Evolutionary conservation across 148 eudicot species (phyloP), one percentile per base, ranked within the genome.

Genomic region (Rhododendron mucronatum): DNA sequence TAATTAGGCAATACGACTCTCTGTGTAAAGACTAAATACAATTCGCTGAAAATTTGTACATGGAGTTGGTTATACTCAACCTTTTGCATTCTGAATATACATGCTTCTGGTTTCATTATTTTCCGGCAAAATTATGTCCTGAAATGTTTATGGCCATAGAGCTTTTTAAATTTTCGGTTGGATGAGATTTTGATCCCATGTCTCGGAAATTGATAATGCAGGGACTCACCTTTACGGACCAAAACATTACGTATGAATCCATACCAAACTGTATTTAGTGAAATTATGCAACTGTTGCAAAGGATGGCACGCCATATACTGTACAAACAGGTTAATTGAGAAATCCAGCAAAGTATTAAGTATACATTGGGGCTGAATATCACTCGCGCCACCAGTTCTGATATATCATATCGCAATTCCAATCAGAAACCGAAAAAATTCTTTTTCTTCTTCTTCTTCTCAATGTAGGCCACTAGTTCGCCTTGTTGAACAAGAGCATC

Each of bases 371-470:
- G 85, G 89, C 86, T 78, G 82, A 39, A 84, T 65, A 88, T 84
- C 86, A 82, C 85, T 83, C 74, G 74, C 57, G 85, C 86, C 86
- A 75, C 88, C 87, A 13, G 84, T 82, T 84, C 51, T 80, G 71
- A 79, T 51, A 44, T 28, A 28, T 44, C 50, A 37, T 3, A 83
- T 79, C 84, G 30, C 78, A 59, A 33, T 69, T 65, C 77, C 84
- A 65, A 35, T 89, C 69, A 92, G 88, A 92, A 90, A 63, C 77
- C 87, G 61, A 92, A 92, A 59, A 90, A 89, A 79, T 75, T 90
- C 95, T 92, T 96, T 92, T 94, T 95, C 96, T 93, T 96, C 85
- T 95, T 96, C 90, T 93, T 96, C 93, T 96, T 96, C 84, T 95
- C 98, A 26, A 97, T 48, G 75, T 84, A 92, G 45, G 96, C 94